These are phyloP conservation scores for Rheum nobile DNA, from an alignment of 148 eudicot species.

Conservation along the genomic window DNA sequence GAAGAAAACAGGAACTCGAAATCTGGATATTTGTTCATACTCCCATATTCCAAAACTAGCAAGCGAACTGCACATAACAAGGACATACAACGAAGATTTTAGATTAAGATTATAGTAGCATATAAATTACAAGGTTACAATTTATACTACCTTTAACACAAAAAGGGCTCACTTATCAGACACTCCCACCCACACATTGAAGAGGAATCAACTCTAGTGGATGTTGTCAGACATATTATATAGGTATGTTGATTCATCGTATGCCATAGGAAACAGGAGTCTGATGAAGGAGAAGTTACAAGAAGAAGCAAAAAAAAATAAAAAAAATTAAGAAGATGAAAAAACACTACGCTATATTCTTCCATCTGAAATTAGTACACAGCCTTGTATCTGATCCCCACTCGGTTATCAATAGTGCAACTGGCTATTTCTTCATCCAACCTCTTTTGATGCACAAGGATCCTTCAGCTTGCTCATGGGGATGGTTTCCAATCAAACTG, in stretches of 20 bases:
- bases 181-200: neutral
- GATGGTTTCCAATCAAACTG: slow-evolving; percentile 17
- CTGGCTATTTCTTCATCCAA: too few species aligned
- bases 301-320: neutral
- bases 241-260: neutral
- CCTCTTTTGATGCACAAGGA: too few species aligned
- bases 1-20: neutral
- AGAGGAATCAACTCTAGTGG: neutral
- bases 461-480: neutral
- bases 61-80: neutral
- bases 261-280: neutral
- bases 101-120: neutral
- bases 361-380: neutral
- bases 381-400: neutral
- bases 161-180: neutral
- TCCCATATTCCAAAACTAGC: too few species aligned
- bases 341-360: neutral
- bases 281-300: neutral
- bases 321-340: neutral
- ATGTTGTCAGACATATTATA: neutral
- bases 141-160: neutral
- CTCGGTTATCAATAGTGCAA: neutral
- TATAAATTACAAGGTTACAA: neutral
- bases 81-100: neutral
- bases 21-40: too few species aligned